A percentile compares a stretch with the other conserved stretches of the same genome.
phyloP scores from a whole-genome alignment of 805 yeast genomes.

The Candida andamanensis region DNA sequence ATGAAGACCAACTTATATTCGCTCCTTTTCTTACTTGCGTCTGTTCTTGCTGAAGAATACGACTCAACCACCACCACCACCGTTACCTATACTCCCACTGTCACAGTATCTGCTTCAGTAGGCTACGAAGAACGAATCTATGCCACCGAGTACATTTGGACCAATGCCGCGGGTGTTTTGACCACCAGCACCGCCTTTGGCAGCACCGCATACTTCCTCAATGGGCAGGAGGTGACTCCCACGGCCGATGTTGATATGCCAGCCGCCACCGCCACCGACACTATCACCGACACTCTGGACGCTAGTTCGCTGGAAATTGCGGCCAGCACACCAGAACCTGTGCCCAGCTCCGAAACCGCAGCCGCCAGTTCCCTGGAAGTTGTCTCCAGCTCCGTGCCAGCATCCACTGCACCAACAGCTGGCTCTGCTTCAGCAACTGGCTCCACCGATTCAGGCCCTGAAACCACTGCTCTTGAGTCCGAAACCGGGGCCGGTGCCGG shows the following conservation, averaged over 20 bases:
- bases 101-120: slow-evolving; percentile 27
- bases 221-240: slow-evolving; percentile 2
- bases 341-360: neutral
- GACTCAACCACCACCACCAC: slow-evolving; percentile 17
- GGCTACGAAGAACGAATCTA: slow-evolving; percentile 20
- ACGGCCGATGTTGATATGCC: slow-evolving; percentile 13
- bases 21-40: slow-evolving; percentile 12
- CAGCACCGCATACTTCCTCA: slow-evolving; percentile 10
- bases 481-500: neutral
- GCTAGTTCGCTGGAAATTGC: neutral
- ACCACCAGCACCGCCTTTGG: slow-evolving; percentile 16
- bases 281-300: neutral
- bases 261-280: slow-evolving; percentile 4
- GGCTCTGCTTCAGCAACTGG: slow-evolving; percentile 2
- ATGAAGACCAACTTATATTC: slow-evolving; percentile 11
- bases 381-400: slow-evolving; percentile 5
- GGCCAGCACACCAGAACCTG: neutral
- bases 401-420: slow-evolving; percentile 19
- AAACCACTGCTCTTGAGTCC: neutral
- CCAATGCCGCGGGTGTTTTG: slow-evolving; percentile 22
- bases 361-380: neutral
- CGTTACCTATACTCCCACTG: slow-evolving; percentile 23
- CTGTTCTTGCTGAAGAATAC: slow-evolving; percentile 7
- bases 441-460: neutral
- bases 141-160: slow-evolving; percentile 27